Evolutionary conservation across 2,329 filamentous ascomycete species (phyloP), one percentile per base, ranked within the genome.

Genomic region (Ambrosiella cleistominuta): DNA sequence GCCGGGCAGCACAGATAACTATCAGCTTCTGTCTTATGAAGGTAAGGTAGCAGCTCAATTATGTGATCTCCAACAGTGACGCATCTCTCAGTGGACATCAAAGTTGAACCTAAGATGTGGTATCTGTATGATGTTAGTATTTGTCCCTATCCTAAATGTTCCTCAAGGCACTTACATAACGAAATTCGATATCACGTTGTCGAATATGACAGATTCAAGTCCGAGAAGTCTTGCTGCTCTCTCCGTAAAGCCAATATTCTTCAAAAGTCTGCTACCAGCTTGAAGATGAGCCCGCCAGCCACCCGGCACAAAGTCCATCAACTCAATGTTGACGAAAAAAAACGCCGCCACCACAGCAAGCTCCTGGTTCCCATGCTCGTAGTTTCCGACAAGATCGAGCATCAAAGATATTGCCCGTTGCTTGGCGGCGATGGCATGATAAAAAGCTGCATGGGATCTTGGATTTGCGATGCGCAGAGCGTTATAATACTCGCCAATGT

Each of bases 121-220:
- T 73, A 76, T 61, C 63, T 75, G 63, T 42, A 57, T 17, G 44
- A 1, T 47, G 44, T 53, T 49, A 35, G 42, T 39, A n/a, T 36
- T 2, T 47, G 44, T 13, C 27, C 27, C 13, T 49, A 12, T 53
- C 12, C 13, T 15, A 2, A 35, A n/a, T 19, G 51, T 15, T 1
- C 15, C 9, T 7, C 12, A 36, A 53, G 6, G 15, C 11, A 68
- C 71, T 66, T 66, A 72, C 71, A 72, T 72, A 64, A 73, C 71
- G 60, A 71, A 75, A 62, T 76, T 73, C 15, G 74, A 73, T 47
- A 74, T 69, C 57, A 76, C 69, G 55, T 70, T 74, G 63, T 76
- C 74, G 47, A 70, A 60, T 51, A 27, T 42, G n/a, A 47, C 44
- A 47, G 44, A 11, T 4, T 47, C 44, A 13, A 47, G n/a, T 39